A percentile compares a stretch with the other conserved stretches of the same genome.
These are phyloP conservation scores for Scleroderma citrinum DNA, from an alignment of 768 basidiomycete species.

Conservation along the genomic window DNA sequence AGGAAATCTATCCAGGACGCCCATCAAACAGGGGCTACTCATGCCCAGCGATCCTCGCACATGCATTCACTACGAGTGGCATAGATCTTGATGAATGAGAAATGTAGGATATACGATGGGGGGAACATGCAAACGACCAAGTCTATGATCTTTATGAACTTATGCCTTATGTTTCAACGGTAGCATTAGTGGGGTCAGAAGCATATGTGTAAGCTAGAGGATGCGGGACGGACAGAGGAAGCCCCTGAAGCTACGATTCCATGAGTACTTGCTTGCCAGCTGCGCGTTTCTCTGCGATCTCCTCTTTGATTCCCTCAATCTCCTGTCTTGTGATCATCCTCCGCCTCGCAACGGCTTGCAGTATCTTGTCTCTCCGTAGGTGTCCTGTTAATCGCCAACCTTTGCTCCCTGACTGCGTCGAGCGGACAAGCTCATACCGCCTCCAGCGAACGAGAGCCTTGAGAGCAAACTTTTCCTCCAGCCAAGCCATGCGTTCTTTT, in stretches of 20 bases:
- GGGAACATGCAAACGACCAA: neutral
- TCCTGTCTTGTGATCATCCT: constrained; percentile 38
- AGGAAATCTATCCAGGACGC: constrained; percentile 26
- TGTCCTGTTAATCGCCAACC: constrained; percentile 37
- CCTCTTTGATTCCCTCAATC: constrained; percentile 32
- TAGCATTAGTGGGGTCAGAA: constrained; percentile 18
- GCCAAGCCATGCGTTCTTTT: constrained; percentile 49
- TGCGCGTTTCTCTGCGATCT: constrained; percentile 22
- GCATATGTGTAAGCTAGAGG: neutral
- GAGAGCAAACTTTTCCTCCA: constrained; percentile 54
- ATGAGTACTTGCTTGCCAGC: constrained; percentile 18
- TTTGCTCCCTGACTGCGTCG: constrained; percentile 31
- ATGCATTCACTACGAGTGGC: neutral
- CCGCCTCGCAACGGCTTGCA: constrained; percentile 44
- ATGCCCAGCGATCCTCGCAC: constrained; percentile 7
- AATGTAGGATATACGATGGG: neutral
- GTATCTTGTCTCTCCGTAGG: constrained; percentile 43
- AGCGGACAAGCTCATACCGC: constrained; percentile 29
- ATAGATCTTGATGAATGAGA: neutral
- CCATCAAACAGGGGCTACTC: constrained; percentile 9
- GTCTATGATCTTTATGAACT: constrained; percentile 1
- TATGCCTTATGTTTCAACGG: constrained; percentile 6
- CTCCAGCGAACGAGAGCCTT: constrained; percentile 31
- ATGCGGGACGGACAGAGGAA: constrained; percentile 1
- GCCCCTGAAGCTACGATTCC: constrained; percentile 7